Conservation (phyloP, 768 basidiomycete genomes). For the Lactarius quietus region DNA sequence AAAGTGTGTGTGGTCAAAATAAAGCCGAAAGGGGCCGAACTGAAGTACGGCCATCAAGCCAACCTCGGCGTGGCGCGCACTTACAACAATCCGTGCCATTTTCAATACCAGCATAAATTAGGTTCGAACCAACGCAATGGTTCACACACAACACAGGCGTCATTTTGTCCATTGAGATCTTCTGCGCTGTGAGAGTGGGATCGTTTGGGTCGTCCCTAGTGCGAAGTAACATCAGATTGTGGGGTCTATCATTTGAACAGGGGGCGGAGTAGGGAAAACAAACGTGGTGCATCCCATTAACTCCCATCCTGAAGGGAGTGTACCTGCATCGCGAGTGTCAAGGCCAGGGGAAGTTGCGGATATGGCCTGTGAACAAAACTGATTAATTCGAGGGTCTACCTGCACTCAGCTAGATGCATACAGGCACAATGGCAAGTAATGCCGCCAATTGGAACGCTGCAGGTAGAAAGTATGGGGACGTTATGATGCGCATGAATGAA, state of each 20-base stretch:
- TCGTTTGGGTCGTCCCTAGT: neutral
- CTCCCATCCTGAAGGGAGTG: neutral
- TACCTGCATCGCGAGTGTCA: neutral
- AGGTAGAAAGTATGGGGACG: neutral
- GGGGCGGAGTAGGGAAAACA: neutral
- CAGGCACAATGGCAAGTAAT: too few species aligned
- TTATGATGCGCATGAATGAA: neutral
- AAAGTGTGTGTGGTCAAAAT: neutral
- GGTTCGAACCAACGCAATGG: neutral
- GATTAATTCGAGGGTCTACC: neutral
- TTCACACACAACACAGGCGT: neutral
- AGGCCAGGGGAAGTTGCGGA: neutral
- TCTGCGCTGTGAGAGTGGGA: neutral
- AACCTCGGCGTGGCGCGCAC: neutral
- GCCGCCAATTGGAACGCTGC: neutral
- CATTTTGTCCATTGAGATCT: rapidly evolving
- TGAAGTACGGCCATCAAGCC: neutral
- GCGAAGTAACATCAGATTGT: neutral
- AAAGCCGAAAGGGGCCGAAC: neutral
- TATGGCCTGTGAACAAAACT: neutral
- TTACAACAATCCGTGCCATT: neutral
- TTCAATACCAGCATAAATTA: neutral
- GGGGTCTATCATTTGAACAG: neutral
- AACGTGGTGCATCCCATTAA: neutral
- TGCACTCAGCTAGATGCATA: neutral